Evolutionary conservation across 495 filamentous ascomycete species (phyloP).

Genomic region (Penicillium steckii): DNA sequence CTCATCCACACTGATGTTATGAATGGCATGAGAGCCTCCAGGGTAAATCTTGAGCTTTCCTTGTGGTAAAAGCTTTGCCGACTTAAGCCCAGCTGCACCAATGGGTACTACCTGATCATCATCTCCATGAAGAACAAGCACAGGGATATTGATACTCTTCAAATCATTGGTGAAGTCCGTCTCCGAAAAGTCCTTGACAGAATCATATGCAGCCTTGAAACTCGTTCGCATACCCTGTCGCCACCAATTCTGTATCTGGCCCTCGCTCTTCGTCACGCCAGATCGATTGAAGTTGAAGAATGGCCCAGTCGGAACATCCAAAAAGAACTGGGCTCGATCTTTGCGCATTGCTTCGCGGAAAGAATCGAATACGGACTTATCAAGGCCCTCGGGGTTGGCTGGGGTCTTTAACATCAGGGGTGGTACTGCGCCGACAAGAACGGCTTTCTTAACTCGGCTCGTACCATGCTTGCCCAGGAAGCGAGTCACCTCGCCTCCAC

Average conservation of each 20-base stretch:
- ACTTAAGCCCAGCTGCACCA: constrained; percentile 23
- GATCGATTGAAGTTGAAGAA: constrained; percentile 45
- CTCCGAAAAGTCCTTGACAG: constrained; percentile 38
- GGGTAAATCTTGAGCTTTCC: constrained; percentile 38
- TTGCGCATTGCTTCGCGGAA: constrained; percentile 33
- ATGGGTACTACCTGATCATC: constrained; percentile 42
- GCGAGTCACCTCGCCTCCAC: constrained; percentile 39
- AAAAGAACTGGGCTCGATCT: constrained; percentile 39
- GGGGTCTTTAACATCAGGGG: constrained; percentile 35
- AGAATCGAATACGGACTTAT: constrained; percentile 34
- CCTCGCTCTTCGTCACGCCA: constrained; percentile 30
- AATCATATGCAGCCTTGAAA: constrained; percentile 38
- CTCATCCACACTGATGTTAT: constrained; percentile 33
- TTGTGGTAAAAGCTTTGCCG: constrained; percentile 33
- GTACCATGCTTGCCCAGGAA: constrained; percentile 36
- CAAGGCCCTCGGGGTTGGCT: constrained; percentile 30
- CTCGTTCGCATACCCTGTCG: constrained; percentile 40
- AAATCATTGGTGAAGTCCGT: constrained; percentile 42
- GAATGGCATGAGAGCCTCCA: constrained; percentile 38
- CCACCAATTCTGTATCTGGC: constrained; percentile 41
- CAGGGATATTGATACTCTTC: constrained; percentile 38
- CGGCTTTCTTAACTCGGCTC: constrained; percentile 33
- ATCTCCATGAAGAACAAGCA: constrained; percentile 38
- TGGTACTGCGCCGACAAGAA: constrained; percentile 36
- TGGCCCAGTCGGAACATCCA: constrained; percentile 40